Base-by-base conservation (phyloP, 257 asterid genomes). In the Vinca minor region DNA sequence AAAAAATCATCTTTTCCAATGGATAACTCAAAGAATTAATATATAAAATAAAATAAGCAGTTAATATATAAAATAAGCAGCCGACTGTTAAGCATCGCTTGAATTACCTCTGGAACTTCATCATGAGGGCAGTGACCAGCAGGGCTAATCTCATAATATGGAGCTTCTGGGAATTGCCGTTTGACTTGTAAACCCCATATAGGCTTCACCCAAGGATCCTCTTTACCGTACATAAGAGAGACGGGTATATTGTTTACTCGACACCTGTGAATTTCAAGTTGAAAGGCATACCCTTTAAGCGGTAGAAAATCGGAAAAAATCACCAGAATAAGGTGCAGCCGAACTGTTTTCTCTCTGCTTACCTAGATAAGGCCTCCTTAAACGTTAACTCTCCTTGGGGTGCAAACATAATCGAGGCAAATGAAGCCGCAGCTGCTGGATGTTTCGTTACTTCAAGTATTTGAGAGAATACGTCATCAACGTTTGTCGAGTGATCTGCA, bases 51-150 rank as follows among this genome's bases (percentile, higher is more conserved):
- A 21, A 18, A 36, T 6, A 41, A 26, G 58, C 41, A 58, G 18
- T 31, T 1, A 38, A 36, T 28, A 7, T 54, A 52, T 54, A 53
- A 45, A 8, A 18, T n/a, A n/a, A 9, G 48, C 46, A 28, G 14
- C 62, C 15, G 6, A 21, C 14, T 47, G 11, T 8, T 28, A 20
- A 38, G 58, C 49, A 53, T 20, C 41, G 69, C 25, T 25, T 41
- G 23, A 56, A 38, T 1, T 82, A 91, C 98, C 98, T 92, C 98
- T 25, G 96, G 94, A 70, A 92, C 96, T 78, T 92, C 98, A 60
- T 92, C 97, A 66, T 89, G 98, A 54, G 98, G 98, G 84, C 98
- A 92, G 76, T 92, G 98, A 66, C 97, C 98, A 42, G 97, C 96
- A 0, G 97, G 98, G 68, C 91, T 92, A 12, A 92, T 89, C 78